A percentile compares a stretch with the other conserved stretches of the same genome.
phyloP scores from a whole-genome alignment of 306 rosid species.

The Rosa persica region DNA sequence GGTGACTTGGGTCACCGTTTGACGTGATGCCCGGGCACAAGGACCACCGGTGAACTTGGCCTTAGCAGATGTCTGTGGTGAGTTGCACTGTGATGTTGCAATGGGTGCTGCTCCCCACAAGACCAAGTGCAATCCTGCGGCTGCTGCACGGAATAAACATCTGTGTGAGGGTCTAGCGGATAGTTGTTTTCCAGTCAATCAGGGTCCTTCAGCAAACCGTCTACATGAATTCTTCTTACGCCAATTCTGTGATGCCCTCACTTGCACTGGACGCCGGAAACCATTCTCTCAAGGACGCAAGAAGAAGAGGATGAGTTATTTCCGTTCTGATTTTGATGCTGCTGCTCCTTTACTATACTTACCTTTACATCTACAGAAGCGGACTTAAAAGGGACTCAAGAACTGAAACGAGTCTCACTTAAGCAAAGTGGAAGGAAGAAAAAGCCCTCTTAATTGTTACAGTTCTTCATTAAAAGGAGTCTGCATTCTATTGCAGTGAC shows the following conservation, averaged over 20 bases:
- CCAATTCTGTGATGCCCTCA: constrained; percentile 79
- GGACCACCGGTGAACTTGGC: too few species aligned
- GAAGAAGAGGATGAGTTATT: constrained; percentile 48
- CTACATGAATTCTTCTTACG: constrained; percentile 76
- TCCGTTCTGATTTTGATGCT: constrained; percentile 51
- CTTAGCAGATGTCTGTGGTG: constrained; percentile 78
- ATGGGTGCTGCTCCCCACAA: constrained; percentile 47
- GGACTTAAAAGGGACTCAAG: constrained; percentile 56
- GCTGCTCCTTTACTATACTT: constrained; percentile 56
- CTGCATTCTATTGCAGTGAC: background rate
- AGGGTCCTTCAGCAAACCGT: constrained; percentile 63
- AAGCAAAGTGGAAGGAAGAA: constrained; percentile 53
- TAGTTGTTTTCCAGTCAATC: constrained; percentile 63
- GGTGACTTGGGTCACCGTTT: too few species aligned
- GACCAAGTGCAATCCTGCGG: constrained; percentile 77
- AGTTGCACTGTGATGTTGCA: constrained; percentile 64
- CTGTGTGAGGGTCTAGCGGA: constrained; percentile 79
- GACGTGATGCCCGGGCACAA: too few species aligned
- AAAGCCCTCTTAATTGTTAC: constrained; percentile 52
- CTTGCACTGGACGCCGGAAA: constrained; percentile 54
- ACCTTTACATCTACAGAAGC: constrained; percentile 59
- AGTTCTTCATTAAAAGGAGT: background rate
- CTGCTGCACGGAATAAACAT: constrained; percentile 66
- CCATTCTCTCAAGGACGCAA: constrained; percentile 70
- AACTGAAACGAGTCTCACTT: constrained; percentile 58